Evolutionary conservation across 2,329 filamentous ascomycete genomes (phyloP), one percentile per base, ranked within the genome.

Genomic region (Neonectria punicea): DNA sequence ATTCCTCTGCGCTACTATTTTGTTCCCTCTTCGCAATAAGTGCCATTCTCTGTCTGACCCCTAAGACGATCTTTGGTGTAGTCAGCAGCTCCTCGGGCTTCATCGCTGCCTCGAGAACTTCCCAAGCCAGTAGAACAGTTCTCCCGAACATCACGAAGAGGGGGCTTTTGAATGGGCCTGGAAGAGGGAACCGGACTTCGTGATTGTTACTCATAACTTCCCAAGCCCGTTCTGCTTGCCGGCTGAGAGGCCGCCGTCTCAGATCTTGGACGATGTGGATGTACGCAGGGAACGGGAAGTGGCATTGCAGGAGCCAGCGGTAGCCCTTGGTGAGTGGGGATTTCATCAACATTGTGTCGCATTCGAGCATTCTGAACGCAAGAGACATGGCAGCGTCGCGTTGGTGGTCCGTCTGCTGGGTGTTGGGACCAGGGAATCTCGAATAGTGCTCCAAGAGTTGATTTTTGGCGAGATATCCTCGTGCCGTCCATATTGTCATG

Each of bases 381-480:
- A 77, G 43, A 0, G 61, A 64, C 0, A 81, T 63, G 2, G 77
- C 77, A 0, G 65, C 56, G 47, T 80, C 74, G 9, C 74, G 75
- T 20, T 74, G 65, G 1, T 58, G 54, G 0, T 80, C 77, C 0
- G 75, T 76, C 28, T 75, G 74, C 0, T 68, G 61, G 4, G 49
- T 50, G 0, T 70, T 54, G 0, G 73, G 61, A 2, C 66, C 69
- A 0, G 74, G 66, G 28, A 73, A 69, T 49, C 25, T 76, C 0
- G 79, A 77, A 61, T 85, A 83, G 61, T 85, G 77, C 53, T 87
- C 83, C 54, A 89, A 61, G 0, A 91, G 80, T 1, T 79, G 82
- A 50, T 66, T 75, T 70, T 83, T 87, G 0, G 86, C 83, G 3
- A 90, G 61, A 5, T 80, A 77, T 0, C 69, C 75, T 11, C 86